Percentiles rank a stretch among this genome's conserved stretches.
Evolutionary conservation across 108 stramenopile genomes (phyloP).

Genomic region (Cylindrotheca fusiformis): DNA sequence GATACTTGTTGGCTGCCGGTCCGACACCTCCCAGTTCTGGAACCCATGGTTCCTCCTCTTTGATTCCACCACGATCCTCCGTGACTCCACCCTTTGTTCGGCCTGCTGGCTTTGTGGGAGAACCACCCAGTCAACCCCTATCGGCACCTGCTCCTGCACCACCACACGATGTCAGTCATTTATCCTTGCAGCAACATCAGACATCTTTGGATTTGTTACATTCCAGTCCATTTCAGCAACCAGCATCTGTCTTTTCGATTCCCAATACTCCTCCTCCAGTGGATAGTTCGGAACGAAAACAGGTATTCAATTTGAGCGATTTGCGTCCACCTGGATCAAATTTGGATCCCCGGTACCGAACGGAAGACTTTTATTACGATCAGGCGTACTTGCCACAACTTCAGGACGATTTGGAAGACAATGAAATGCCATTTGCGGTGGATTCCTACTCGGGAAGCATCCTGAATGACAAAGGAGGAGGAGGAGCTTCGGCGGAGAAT

Average conservation of each 20-base stretch:
- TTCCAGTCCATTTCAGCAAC: conserved; percentile 46
- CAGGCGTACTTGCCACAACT: background rate
- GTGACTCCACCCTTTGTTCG: conserved; percentile 46
- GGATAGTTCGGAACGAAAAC: background rate
- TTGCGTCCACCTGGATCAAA: background rate
- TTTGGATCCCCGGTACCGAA: background rate
- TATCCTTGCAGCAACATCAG: conserved; percentile 3
- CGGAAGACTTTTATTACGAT: conserved; percentile 15
- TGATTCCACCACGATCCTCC: conserved; percentile 31
- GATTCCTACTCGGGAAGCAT: conserved; percentile 8
- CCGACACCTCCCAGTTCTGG: conserved; percentile 8
- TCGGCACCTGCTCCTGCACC: background rate
- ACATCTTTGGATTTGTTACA: conserved; percentile 53
- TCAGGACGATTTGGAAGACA: conserved; percentile 20
- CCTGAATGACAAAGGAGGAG: background rate
- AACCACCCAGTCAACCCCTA: conserved; percentile 18
- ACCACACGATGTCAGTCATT: background rate
- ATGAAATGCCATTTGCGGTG: conserved; percentile 69
- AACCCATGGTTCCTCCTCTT: conserved; percentile 2
- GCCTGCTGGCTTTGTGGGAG: conserved; percentile 38
- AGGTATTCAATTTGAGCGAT: background rate
- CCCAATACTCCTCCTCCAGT: background rate
- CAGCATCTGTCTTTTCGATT: conserved; percentile 8
- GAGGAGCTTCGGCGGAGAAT: background rate
- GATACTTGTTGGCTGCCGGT: conserved; percentile 19